Evolutionary conservation across 306 rosid species (phyloP), one percentile per base, ranked within the genome.

Genomic region (Casuarina glauca): DNA sequence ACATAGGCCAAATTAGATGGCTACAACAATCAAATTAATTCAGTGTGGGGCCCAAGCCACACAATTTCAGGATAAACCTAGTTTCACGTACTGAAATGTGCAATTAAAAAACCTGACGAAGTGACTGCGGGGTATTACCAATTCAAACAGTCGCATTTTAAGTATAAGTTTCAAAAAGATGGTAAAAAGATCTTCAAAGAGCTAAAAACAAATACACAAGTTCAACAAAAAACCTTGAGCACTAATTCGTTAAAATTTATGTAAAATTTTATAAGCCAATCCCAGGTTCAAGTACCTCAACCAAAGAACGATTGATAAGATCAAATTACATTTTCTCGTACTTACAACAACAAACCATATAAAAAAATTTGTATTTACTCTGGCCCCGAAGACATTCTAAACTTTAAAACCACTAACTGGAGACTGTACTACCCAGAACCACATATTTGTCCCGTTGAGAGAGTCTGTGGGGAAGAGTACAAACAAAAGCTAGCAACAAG

Each of bases 1-100:
- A 43, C n/a, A 58, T 67, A 20, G 71, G 50, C 71, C 48, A 67
- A 67, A 67, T 6, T 42, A 67, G 50, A 46, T 10, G 8, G 48
- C n/a, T 63, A 67, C 12, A 67, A 42, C 49, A 67, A 67, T 26
- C 48, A 67, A 67, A 67, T 39, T 66, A 66, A 17, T 42, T 42
- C 44, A 42, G 36, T 42, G 26, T 67, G 5, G 71, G 36, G 10
- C 35, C 35, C 15, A 67, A 67, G 71, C 8, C 9, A n/a, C 16
- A 42, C 64, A 67, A 41, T 4, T 26, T 42, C 15, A 67, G 71
- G 71, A 8, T 66, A 46, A 67, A 67, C 71, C 49, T 67, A 9
- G 49, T 67, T 17, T n/a, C 50, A 41, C 8, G 35, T 42, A 67
- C 35, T 67, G 51, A 67, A 17, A 17, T 2, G 71, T 41, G 15